Evolutionary conservation across 2,329 filamentous ascomycete species (phyloP).

Genomic region (Exophiala bonariae): DNA sequence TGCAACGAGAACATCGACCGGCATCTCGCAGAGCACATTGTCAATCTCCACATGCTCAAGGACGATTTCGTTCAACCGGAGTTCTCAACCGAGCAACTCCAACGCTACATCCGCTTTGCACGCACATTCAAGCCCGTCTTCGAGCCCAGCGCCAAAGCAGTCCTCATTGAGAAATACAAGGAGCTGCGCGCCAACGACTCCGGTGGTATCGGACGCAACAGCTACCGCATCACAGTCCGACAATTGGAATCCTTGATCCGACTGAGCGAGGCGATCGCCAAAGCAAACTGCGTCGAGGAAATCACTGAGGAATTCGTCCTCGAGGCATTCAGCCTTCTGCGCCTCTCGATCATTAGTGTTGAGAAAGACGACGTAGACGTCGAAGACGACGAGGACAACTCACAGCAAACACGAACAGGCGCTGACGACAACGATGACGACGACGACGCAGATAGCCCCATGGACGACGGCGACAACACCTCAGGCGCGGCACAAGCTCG

Average conservation of each 20-base stretch:
- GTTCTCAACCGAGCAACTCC: conserved; percentile 92
- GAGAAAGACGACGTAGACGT: conserved; percentile 98
- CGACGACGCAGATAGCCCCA: conserved; percentile 52
- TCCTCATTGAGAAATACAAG: conserved; percentile 91
- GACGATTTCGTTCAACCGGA: conserved; percentile 90
- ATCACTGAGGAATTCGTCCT: conserved; percentile 81
- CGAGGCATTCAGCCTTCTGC: conserved; percentile 86
- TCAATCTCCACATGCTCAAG: conserved; percentile 86
- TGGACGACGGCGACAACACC: conserved; percentile 53
- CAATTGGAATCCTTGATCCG: conserved; percentile 96
- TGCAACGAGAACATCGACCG: conserved; percentile 91
- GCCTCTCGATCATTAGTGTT: conserved; percentile 94
- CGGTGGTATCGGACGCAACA: conserved; percentile 89
- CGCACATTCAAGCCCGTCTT: conserved; percentile 93
- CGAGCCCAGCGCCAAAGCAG: conserved; percentile 78
- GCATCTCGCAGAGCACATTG: conserved; percentile 91
- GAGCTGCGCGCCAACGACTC: conserved; percentile 90
- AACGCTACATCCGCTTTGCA: conserved; percentile 96
- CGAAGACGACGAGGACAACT: conserved; percentile 71
- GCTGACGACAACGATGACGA: conserved; percentile 45
- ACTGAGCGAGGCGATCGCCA: conserved; percentile 94
- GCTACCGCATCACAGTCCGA: conserved; percentile 94
- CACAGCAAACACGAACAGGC: conserved; percentile 47
- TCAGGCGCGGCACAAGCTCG: conserved; percentile 36
- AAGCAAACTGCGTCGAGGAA: conserved; percentile 93